phyloP scores from a whole-genome alignment of 495 filamentous ascomycete genomes.

The Aspergillus indologenus region DNA sequence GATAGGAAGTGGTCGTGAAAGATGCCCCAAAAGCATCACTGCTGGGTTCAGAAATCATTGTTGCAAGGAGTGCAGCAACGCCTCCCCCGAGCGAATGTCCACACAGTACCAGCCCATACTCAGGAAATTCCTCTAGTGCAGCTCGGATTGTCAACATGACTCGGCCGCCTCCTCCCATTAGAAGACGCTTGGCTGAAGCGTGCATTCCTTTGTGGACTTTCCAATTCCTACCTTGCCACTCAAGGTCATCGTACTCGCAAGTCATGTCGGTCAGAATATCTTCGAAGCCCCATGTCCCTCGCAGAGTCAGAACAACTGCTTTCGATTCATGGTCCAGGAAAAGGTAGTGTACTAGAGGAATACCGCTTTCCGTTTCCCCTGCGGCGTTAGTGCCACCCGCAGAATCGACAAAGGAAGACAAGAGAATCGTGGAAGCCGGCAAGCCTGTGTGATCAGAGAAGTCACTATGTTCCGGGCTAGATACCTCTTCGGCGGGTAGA shows the following conservation, averaged over 20 bases:
- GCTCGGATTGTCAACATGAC: slow-evolving; percentile 66
- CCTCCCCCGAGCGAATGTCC: slow-evolving; percentile 76
- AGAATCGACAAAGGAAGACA: slow-evolving; percentile 74
- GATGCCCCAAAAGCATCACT: slow-evolving; percentile 49
- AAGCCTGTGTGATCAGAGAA: slow-evolving; percentile 71
- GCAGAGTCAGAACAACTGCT: slow-evolving; percentile 71
- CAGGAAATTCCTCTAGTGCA: slow-evolving; percentile 66
- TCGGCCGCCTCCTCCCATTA: slow-evolving; percentile 61
- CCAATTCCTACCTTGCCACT: slow-evolving; percentile 64
- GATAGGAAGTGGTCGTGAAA: slow-evolving; percentile 48
- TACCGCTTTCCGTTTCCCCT: slow-evolving; percentile 67
- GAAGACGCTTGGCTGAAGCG: slow-evolving; percentile 66
- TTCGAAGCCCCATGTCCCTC: slow-evolving; percentile 77
- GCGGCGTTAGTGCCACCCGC: slow-evolving; percentile 69
- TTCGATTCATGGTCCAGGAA: slow-evolving; percentile 74
- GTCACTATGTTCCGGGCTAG: slow-evolving; percentile 63
- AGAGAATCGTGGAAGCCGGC: slow-evolving; percentile 63
- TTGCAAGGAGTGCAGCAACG: slow-evolving; percentile 70
- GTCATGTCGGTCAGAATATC: slow-evolving; percentile 79
- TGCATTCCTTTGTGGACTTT: slow-evolving; percentile 83
- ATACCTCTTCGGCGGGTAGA: slow-evolving; percentile 35
- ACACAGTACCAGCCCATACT: slow-evolving; percentile 73
- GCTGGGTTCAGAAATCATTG: slow-evolving; percentile 66
- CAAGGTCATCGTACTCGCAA: slow-evolving; percentile 73
- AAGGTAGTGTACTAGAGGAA: slow-evolving; percentile 77